Evolutionary conservation across 106 monocot species (phyloP).

Genomic region (Dendrobium nobile): DNA sequence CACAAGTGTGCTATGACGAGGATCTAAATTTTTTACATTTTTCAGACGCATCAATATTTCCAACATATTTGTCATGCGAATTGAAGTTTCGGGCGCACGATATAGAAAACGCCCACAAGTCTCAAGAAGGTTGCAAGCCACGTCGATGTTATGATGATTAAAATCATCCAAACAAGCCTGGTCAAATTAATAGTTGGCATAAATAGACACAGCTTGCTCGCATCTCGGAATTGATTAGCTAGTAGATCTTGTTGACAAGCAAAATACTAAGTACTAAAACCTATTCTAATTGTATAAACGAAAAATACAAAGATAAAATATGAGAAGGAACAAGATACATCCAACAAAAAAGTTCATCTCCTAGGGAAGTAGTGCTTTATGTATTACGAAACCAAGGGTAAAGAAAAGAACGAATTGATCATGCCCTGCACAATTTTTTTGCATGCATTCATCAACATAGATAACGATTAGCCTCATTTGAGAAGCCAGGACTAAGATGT

Average conservation of each 20-base stretch:
- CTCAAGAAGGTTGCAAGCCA: conserved; percentile 97
- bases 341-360: neutral
- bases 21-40: conserved; percentile 98
- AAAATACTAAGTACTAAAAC: neutral
- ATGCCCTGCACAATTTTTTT: neutral
- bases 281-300: neutral
- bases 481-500: too few species aligned
- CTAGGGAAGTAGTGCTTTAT: neutral
- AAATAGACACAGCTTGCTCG: neutral
- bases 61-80: conserved; percentile 95
- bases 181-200: conserved; percentile 7
- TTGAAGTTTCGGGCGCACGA: conserved; percentile 90
- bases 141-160: conserved; percentile 97
- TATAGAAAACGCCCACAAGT: conserved; percentile 96
- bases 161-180: conserved; percentile 97
- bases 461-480: too few species aligned
- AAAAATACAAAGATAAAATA: neutral
- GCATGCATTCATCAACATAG: too few species aligned
- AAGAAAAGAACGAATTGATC: neutral
- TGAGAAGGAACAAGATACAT: neutral
- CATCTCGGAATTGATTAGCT: neutral
- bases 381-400: neutral
- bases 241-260: neutral
- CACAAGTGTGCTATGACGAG: conserved; percentile 94
- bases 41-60: conserved; percentile 96